These are phyloP conservation scores for Capsicum rhomboideum DNA, from an alignment of 257 asterid species.

Conservation along the genomic window DNA sequence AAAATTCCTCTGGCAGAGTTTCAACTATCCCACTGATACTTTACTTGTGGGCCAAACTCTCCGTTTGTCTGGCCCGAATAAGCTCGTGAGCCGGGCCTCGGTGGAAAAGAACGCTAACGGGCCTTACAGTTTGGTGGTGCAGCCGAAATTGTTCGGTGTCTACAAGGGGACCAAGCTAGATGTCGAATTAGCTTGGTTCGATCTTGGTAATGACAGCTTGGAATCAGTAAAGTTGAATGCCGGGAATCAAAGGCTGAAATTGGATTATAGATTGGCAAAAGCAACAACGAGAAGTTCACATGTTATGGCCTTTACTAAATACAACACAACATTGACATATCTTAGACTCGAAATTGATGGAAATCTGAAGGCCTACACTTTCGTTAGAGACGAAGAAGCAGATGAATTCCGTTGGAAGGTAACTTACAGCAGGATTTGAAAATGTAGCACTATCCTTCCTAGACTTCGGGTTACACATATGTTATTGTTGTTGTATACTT, in stretches of 20 bases:
- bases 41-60: constrained; percentile 10
- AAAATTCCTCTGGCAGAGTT: constrained; percentile 16
- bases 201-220: background rate
- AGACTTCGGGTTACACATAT: background rate
- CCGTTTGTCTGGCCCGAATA: background rate
- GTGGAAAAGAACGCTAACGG: background rate
- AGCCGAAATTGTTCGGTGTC: background rate
- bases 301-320: constrained; percentile 13
- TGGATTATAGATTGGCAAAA: constrained; percentile 5
- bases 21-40: constrained; percentile 7
- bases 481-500: background rate
- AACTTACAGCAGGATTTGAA: constrained; percentile 3
- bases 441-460: background rate
- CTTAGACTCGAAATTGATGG: constrained; percentile 43
- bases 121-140: background rate
- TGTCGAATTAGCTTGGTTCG: background rate
- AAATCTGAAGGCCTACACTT: constrained; percentile 26
- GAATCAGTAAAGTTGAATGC: constrained; percentile 6
- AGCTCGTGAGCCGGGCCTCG: constrained; percentile 8
- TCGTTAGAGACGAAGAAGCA: background rate
- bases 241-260: background rate
- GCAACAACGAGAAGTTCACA: background rate
- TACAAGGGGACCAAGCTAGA: background rate
- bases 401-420: constrained; percentile 5
- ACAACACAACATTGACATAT: constrained; percentile 32